These are phyloP conservation scores for Pythium oligandrum DNA, from an alignment of 352 stramenopile species.

Conservation along the genomic window DNA sequence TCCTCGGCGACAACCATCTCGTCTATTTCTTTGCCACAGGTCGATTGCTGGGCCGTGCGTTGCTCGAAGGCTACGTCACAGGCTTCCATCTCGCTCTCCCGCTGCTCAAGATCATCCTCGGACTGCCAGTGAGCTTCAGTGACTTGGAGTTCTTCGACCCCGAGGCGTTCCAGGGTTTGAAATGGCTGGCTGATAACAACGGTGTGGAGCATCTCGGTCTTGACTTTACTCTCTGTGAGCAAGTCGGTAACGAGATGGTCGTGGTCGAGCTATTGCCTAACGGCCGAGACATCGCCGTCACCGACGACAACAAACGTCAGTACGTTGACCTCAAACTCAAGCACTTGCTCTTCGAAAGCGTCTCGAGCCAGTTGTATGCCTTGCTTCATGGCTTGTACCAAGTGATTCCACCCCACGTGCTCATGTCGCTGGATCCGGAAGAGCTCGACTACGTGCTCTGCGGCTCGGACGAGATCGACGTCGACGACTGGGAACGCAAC, in stretches of 20 bases:
- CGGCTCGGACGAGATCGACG: conserved; percentile 94
- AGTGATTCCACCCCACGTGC: conserved; percentile 91
- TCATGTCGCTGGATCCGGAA: conserved; percentile 96
- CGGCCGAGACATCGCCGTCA: conserved; percentile 78
- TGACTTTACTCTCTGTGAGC: conserved; percentile 51
- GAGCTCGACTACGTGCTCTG: conserved; percentile 97
- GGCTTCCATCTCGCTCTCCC: conserved; percentile 86
- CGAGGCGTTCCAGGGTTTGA: conserved; percentile 22
- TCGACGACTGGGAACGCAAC: conserved; percentile 93
- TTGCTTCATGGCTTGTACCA: conserved; percentile 94
- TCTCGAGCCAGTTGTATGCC: conserved; percentile 47
- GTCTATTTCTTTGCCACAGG: conserved; percentile 23
- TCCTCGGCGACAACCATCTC: conserved; percentile 27
- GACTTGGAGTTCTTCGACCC: conserved; percentile 75
- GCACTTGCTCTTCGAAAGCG: conserved; percentile 52
- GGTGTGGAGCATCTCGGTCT: conserved; percentile 27
- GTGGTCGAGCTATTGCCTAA: conserved; percentile 35
- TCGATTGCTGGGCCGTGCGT: conserved; percentile 21
- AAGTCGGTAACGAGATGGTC: conserved; percentile 29
- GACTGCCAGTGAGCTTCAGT: conserved; percentile 85
- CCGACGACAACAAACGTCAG: conserved; percentile 91
- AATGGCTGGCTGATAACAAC: conserved; percentile 24
- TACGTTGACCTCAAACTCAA: conserved; percentile 89
- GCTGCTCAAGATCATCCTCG: conserved; percentile 93
- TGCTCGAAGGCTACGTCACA: conserved; percentile 80